Base-by-base conservation (phyloP, 2,329 filamentous ascomycete species). In the Penicillium polonicum region DNA sequence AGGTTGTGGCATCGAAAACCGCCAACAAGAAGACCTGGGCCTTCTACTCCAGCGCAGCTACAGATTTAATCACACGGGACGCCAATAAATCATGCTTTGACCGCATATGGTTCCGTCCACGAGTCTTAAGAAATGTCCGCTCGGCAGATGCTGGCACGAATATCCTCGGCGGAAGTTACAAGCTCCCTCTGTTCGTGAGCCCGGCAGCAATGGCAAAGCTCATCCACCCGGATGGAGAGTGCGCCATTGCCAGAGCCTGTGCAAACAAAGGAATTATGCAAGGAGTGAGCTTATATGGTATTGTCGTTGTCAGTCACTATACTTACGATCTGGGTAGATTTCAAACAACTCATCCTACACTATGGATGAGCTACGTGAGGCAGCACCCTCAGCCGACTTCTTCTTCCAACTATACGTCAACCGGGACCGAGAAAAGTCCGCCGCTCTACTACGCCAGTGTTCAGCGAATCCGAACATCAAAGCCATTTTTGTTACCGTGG, bases 11-110 rank as follows among this genome's bases (percentile, higher is more conserved):
- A 4, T 78, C 80, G 17, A 75, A 76, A 27, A 82, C 80, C 6
- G 78, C 87, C 48, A 79, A 79, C 9, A 79, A 81, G 23, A 89
- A 89, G 66, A 83, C 86, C n/a, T 88, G 85, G 84, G 87, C 86
- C 0, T 89, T 88, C 66, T 83, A 86, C 68, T 87, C 84, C 21
- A 87, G 85, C 9, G 87, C 86, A 2, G 83, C 86, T 12, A 88
- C 85, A 6, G 87, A 80, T 80, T 65, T 82, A 4, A 84, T 87
- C 38, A 83, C 86, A 48, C 78, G 80, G 2, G 72, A 78, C 25
- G 76, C 78, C 49, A 89, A 89, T 69, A 78, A 75, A 25, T 76
- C 79, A 0, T 76, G 80, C 60, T 86, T 85, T 64, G 74, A 79
- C 41, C 72, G 79, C 27, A 85, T 88, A 61, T 79, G 79, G 70